Percentiles rank a stretch among this genome's conserved stretches.
phyloP scores from a whole-genome alignment of 371 early-diverging fungal genomes.

The Lichtheimia ramosa region DNA sequence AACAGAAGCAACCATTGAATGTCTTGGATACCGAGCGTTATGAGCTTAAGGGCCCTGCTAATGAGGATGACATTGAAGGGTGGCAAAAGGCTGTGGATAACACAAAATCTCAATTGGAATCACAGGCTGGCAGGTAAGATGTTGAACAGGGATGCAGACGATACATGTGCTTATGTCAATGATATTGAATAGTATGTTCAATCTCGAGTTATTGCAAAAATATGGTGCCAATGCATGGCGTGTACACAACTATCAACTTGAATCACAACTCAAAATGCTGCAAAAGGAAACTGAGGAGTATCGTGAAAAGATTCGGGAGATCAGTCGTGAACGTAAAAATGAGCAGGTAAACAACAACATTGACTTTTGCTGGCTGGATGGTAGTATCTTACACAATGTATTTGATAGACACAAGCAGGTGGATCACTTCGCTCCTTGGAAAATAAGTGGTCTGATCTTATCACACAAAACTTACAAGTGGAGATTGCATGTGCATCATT shows the following conservation, averaged over 20 bases:
- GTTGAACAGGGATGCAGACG: neutral
- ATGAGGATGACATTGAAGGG: constrained; percentile 38
- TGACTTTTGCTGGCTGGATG: neutral
- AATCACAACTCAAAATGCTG: constrained; percentile 47
- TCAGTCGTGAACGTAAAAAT: constrained; percentile 70
- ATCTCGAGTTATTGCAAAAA: constrained; percentile 79
- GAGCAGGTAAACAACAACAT: constrained; percentile 60
- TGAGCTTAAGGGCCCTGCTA: constrained; percentile 57
- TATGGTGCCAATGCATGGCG: constrained; percentile 88
- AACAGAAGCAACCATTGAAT: constrained; percentile 53
- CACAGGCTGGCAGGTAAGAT: constrained; percentile 67
- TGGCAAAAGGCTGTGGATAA: constrained; percentile 78
- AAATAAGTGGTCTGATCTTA: constrained; percentile 63
- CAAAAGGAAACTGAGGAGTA: constrained; percentile 51
- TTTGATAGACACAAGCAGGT: constrained; percentile 47
- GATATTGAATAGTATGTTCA: constrained; percentile 49
- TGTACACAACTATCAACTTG: constrained; percentile 79
- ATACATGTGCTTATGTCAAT: neutral
- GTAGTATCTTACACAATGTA: neutral
- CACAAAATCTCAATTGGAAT: constrained; percentile 82
- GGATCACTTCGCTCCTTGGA: constrained; percentile 54
- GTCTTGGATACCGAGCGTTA: constrained; percentile 64
- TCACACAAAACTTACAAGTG: constrained; percentile 61
- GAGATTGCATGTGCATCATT: constrained; percentile 60
- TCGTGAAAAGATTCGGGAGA: constrained; percentile 49